Evolutionary conservation across 2,329 filamentous ascomycete species (phyloP).

Genomic region (Fusarium sp.): DNA sequence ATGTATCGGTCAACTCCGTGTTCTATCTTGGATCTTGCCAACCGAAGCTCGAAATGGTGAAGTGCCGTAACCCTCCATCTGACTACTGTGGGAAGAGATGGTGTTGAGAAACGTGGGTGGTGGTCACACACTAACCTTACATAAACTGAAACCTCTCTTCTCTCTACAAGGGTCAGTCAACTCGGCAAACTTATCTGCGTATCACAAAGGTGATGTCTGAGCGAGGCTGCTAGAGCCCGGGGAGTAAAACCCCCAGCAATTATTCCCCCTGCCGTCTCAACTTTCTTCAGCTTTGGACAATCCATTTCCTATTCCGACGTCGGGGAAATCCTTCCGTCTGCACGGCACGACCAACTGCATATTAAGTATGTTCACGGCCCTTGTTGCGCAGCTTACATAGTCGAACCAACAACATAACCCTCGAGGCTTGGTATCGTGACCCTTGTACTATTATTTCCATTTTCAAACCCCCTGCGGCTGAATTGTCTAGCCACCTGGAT

Average conservation of each 20-base stretch:
- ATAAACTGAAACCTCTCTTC: conserved; percentile 29
- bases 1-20: conserved; percentile 26
- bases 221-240: neutral
- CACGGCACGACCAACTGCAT: conserved; percentile 37
- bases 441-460: neutral
- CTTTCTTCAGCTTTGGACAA: conserved; percentile 26
- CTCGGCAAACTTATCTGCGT: neutral
- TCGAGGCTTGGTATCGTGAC: conserved; percentile 7
- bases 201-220: neutral
- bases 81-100: conserved; percentile 1
- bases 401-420: conserved; percentile 20
- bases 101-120: conserved; percentile 29
- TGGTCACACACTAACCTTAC: conserved; percentile 18
- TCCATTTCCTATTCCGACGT: conserved; percentile 22
- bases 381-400: neutral
- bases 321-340: conserved; percentile 32
- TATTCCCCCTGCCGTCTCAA: conserved; percentile 15
- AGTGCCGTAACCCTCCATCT: conserved; percentile 20
- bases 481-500: conserved; percentile 5
- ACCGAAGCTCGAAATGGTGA: neutral
- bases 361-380: conserved; percentile 6
- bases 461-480: conserved; percentile 4
- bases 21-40: conserved; percentile 25
- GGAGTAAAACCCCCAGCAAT: neutral
- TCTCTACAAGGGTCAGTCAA: neutral